These are phyloP conservation scores for Ceratobasidium sp. DNA, from an alignment of 1,284 basidiomycete genomes.

Conservation along the genomic window DNA sequence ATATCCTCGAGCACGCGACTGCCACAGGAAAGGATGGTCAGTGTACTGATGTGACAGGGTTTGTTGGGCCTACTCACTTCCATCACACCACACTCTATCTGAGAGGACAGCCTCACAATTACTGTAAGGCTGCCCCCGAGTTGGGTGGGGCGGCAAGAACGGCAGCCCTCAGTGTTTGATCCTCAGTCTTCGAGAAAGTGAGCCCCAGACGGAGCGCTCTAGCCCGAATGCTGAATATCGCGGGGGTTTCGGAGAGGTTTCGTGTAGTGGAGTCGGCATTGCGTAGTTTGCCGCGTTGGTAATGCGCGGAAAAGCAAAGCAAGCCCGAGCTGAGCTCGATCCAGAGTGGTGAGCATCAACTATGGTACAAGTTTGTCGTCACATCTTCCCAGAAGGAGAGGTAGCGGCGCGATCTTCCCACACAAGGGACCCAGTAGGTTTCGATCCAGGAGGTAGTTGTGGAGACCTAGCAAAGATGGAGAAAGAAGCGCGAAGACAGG, in stretches of 20 bases:
- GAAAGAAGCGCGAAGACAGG: conserved; percentile 3
- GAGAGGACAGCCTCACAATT: background rate
- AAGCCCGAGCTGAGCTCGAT: conserved; percentile 1
- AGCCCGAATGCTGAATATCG: background rate
- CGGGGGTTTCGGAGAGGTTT: background rate
- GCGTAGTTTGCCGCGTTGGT: background rate
- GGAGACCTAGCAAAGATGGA: conserved; percentile 2
- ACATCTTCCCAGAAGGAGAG: conserved; percentile 5
- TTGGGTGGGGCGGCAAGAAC: too few relatives aligned
- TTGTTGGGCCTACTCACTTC: background rate
- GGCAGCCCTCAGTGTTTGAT: too few relatives aligned
- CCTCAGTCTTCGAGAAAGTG: too few relatives aligned
- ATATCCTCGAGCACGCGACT: conserved; percentile 4
- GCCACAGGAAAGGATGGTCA: conserved; percentile 15
- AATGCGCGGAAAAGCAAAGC: conserved; percentile 9
- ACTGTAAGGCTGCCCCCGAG: too few relatives aligned
- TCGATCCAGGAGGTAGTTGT: conserved; percentile 1
- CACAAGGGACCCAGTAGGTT: conserved; percentile 7
- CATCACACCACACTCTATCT: background rate
- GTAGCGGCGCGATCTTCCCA: conserved; percentile 17
- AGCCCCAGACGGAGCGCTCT: background rate
- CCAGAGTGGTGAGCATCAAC: too few relatives aligned
- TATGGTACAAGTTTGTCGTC: background rate
- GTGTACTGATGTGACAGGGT: conserved; percentile 1
- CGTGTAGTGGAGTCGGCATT: background rate